These are phyloP conservation scores for Favolaschia claudopus DNA, from an alignment of 768 basidiomycete genomes.

Conservation along the genomic window DNA sequence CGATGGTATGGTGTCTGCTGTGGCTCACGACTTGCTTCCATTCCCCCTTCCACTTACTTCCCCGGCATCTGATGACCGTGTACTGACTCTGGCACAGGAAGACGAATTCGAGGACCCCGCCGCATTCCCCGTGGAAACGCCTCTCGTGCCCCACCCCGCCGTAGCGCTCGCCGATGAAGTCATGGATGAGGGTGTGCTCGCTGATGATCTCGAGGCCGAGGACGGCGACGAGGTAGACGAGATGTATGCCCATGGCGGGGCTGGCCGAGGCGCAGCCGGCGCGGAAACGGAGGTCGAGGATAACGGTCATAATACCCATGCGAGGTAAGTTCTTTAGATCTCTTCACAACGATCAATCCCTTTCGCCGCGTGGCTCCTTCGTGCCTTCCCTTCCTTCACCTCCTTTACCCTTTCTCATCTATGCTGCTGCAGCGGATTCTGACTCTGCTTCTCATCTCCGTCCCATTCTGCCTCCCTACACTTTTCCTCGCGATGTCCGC, in stretches of 20 bases:
- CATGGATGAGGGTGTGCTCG: constrained; percentile 23
- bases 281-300: constrained; percentile 29
- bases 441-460: not conserved
- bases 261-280: constrained; percentile 4
- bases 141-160: not conserved
- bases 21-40: no score
- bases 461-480: no score
- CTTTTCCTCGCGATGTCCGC: not conserved
- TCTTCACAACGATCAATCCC: no score
- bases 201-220: constrained; percentile 23
- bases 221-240: constrained; percentile 25
- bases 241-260: not conserved
- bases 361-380: not conserved
- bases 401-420: not conserved
- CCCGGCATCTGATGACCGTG: not conserved
- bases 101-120: constrained; percentile 13
- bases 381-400: not conserved
- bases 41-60: not conserved
- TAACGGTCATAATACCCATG: constrained; percentile 3
- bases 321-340: constrained; percentile 21
- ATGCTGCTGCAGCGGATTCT: not conserved
- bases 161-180: not conserved
- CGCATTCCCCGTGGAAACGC: not conserved
- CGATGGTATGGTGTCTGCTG: no score
- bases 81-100: not conserved